These are phyloP conservation scores for Agaricus sinodeliciosus DNA, from an alignment of 768 basidiomycete species.

Conservation along the genomic window DNA sequence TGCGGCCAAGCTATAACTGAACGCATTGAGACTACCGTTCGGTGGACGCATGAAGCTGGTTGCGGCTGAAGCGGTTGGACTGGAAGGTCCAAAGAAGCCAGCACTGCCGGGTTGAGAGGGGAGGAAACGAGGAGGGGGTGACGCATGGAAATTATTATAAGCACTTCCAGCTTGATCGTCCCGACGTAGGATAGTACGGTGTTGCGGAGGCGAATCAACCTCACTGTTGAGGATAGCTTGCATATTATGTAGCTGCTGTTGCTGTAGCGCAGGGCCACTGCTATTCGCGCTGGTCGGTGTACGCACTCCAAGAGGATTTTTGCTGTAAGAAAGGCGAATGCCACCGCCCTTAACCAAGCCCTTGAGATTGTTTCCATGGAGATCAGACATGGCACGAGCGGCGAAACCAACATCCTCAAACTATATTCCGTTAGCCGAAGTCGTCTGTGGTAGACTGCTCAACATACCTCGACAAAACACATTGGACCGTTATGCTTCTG, in stretches of 20 bases:
- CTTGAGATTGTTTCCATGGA: conserved; percentile 87
- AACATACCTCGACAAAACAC: conserved; percentile 93
- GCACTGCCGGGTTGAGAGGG: conserved; percentile 16
- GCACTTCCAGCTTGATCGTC: conserved; percentile 12
- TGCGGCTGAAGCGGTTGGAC: conserved; percentile 16
- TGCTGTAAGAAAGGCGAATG: conserved; percentile 96
- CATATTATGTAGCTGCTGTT: conserved; percentile 33
- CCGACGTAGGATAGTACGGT: conserved; percentile 15
- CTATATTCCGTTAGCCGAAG: conserved; percentile 42
- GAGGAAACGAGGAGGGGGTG: conserved; percentile 40
- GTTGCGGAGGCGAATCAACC: conserved; percentile 12
- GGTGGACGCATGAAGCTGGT: conserved; percentile 31
- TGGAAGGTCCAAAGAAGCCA: conserved; percentile 17
- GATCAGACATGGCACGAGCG: conserved; percentile 78
- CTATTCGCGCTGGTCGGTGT: conserved; percentile 59
- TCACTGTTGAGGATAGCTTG: conserved; percentile 8
- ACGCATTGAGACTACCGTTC: conserved; percentile 18
- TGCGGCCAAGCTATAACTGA: conserved; percentile 21
- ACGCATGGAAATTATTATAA: conserved; percentile 30
- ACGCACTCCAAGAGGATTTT: conserved; percentile 93
- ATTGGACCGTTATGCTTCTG: conserved; percentile 98
- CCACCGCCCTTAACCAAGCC: conserved; percentile 92
- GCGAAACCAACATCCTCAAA: conserved; percentile 89
- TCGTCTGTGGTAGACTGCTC: conserved; percentile 36
- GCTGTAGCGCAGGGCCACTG: conserved; percentile 28